These are phyloP conservation scores for Heliamphora pulchella DNA, from an alignment of 179 eudicot species.

Conservation along the genomic window DNA sequence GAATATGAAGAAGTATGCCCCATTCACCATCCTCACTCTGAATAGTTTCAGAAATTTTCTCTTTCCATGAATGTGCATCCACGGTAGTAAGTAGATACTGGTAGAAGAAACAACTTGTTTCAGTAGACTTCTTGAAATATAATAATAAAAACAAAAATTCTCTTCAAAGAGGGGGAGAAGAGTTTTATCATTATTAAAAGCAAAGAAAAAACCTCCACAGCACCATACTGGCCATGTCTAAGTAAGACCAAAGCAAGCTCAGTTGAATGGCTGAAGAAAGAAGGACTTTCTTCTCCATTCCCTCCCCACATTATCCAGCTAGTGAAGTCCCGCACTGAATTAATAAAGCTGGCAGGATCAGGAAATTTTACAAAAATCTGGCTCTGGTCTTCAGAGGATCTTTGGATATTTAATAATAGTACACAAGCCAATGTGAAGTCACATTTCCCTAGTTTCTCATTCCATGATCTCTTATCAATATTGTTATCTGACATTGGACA, in stretches of 20 bases:
- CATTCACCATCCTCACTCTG: constrained; percentile 68
- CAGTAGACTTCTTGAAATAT: constrained; percentile 7
- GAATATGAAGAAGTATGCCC: constrained; percentile 69
- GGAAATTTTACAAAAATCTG: constrained; percentile 39
- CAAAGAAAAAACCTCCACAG: constrained; percentile 63
- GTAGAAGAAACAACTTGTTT: constrained; percentile 17
- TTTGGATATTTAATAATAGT: constrained; percentile 40
- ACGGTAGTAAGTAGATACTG: constrained; percentile 69
- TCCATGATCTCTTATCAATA: constrained; percentile 50
- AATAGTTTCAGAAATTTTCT: constrained; percentile 64
- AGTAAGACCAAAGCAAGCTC: constrained; percentile 68
- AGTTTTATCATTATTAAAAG: constrained; percentile 2
- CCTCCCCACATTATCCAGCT: constrained; percentile 89
- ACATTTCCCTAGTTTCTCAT: constrained; percentile 69
- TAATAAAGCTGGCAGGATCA: constrained; percentile 43
- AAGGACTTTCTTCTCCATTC: constrained; percentile 42
- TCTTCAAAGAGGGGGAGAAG: too few relatives aligned
- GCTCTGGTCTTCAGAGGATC: constrained; percentile 34
- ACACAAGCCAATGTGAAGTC: constrained; percentile 74
- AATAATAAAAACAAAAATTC: not conserved
- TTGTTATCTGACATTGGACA: constrained; percentile 42
- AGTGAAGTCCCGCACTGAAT: constrained; percentile 51
- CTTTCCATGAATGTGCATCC: constrained; percentile 63
- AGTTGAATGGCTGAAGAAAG: constrained; percentile 62
- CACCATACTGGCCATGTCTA: constrained; percentile 71